Base-by-base conservation (phyloP, 2,329 filamentous ascomycete species). In the Dactylellina haptotyla region DNA sequence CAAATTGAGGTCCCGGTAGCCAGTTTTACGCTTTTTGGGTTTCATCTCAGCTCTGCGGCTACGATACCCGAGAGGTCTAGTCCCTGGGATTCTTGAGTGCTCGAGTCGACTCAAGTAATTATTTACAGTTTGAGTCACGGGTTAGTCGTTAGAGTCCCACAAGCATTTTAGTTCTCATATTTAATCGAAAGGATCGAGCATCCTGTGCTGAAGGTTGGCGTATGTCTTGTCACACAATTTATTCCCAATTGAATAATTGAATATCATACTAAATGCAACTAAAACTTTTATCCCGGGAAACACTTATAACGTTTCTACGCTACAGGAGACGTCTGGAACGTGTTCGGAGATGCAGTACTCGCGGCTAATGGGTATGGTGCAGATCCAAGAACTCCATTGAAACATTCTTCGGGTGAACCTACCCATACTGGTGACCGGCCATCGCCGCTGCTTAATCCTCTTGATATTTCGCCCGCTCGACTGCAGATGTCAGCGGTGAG, bases 401-500 rank as follows among this genome's bases (percentile, higher is more conserved):
- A 54, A 39, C 30, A 54, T 20, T 54, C 30, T 10, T 54, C 50
- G 30, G 50, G 50, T 39, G 50, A 54, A 18, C 37, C 6, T 54
- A 10, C 32, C 28, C 28, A 37, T 26, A n/a, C 16, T 8, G 50
- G 32, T 12, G 16, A 18, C 12, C n/a, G 5, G 10, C 23, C n/a
- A 18, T n/a, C 26, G 18, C 10, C n/a, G 34, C n/a, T 18, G 14
- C 18, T 20, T 9, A 39, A 16, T 10, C 18, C 18, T n/a, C 28
- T 32, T 20, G n/a, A 12, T 10, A 28, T 20, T 10, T 37, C 16
- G 8, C 25, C 14, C 32, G 8, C 32, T 18, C 50, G 37, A 4
- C 50, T 54, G 18, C 50, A 54, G 26, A 54, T 39, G 25, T 54
- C 50, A n/a, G n/a, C 16, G 2, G 30, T 25, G 20, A 39, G 18